phyloP scores from a whole-genome alignment of 1,284 basidiomycete species.

The Ganoderma boninense region DNA sequence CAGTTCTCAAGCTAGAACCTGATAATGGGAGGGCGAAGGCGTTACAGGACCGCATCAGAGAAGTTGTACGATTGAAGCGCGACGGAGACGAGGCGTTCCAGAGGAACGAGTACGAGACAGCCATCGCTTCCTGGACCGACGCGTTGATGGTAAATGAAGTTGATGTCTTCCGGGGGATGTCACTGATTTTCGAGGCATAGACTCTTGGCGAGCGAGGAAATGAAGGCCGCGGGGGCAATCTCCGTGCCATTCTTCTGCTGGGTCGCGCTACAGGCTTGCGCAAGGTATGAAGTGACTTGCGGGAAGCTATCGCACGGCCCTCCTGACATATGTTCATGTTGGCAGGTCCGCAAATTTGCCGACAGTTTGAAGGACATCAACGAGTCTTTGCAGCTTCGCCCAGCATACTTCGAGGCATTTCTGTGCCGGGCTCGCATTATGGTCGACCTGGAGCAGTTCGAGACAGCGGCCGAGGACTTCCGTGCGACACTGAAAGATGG shows the following conservation, averaged over 20 bases:
- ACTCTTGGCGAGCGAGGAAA: slow-evolving; percentile 9
- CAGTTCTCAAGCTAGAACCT: slow-evolving; percentile 28
- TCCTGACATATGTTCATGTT: not conserved
- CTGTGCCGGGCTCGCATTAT: slow-evolving; percentile 25
- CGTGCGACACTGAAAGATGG: slow-evolving; percentile 10
- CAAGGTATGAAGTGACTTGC: slow-evolving; percentile 20
- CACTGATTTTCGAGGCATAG: slow-evolving; percentile 19
- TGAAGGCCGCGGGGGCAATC: slow-evolving; percentile 28
- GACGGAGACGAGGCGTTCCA: slow-evolving; percentile 22
- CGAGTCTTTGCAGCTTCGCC: slow-evolving; percentile 20
- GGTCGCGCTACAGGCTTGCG: slow-evolving; percentile 19
- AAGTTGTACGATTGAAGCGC: slow-evolving; percentile 11
- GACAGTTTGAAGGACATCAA: slow-evolving; percentile 27
- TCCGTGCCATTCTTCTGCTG: slow-evolving; percentile 26
- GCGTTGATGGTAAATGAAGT: slow-evolving; percentile 25
- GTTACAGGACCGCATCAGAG: slow-evolving; percentile 20
- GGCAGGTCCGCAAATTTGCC: slow-evolving; percentile 15
- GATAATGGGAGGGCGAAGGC: slow-evolving; percentile 22
- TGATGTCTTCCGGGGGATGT: no score
- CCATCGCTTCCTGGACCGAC: slow-evolving; percentile 10
- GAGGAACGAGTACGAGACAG: slow-evolving; percentile 13
- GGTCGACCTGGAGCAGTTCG: slow-evolving; percentile 28
- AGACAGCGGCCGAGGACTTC: slow-evolving; percentile 27
- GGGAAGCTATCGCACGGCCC: not conserved
- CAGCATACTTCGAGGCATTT: slow-evolving; percentile 14